These are phyloP conservation scores for Brassica incana DNA, from an alignment of 345 rosid genomes.

Conservation along the genomic window DNA sequence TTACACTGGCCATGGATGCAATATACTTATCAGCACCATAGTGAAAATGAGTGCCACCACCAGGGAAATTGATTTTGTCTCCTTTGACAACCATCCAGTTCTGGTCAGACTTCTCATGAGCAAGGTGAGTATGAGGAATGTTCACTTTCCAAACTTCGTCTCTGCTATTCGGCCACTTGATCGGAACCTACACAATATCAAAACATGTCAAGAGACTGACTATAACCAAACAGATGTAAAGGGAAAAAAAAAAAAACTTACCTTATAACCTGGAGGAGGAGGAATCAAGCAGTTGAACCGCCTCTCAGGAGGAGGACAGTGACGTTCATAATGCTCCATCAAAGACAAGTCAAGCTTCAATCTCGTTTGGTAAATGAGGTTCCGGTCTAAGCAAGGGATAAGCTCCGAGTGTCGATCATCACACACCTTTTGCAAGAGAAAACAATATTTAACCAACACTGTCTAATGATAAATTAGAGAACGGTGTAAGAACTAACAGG, in stretches of 20 bases:
- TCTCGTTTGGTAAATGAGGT: slow-evolving; percentile 89
- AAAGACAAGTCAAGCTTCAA: slow-evolving; percentile 83
- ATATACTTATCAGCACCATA: slow-evolving; percentile 98
- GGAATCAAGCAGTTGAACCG: slow-evolving; percentile 95
- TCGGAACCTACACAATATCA: slow-evolving; percentile 61
- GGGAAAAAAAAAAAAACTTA: slow-evolving; percentile 7
- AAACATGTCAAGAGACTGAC: background rate
- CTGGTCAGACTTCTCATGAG: slow-evolving; percentile 96
- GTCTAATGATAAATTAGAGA: background rate
- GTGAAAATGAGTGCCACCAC: slow-evolving; percentile 99
- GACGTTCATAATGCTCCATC: slow-evolving; percentile 99
- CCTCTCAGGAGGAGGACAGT: slow-evolving; percentile 93
- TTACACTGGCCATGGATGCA: slow-evolving; percentile 90
- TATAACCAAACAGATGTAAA: background rate
- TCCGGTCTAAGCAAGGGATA: slow-evolving; percentile 90
- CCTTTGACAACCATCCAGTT: slow-evolving; percentile 99
- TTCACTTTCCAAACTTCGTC: slow-evolving; percentile 99
- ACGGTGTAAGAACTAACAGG: slow-evolving; percentile 54
- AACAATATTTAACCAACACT: background rate
- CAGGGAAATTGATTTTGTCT: slow-evolving; percentile 84
- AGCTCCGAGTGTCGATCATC: slow-evolving; percentile 93
- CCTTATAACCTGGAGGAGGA: slow-evolving; percentile 97
- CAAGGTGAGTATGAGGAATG: slow-evolving; percentile 99
- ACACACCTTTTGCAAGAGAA: slow-evolving; percentile 59
- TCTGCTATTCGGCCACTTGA: slow-evolving; percentile 98